Evolutionary conservation across 1,139 yeast genomes (phyloP).

Genomic region (Groenewaldozyma auringiensis): DNA sequence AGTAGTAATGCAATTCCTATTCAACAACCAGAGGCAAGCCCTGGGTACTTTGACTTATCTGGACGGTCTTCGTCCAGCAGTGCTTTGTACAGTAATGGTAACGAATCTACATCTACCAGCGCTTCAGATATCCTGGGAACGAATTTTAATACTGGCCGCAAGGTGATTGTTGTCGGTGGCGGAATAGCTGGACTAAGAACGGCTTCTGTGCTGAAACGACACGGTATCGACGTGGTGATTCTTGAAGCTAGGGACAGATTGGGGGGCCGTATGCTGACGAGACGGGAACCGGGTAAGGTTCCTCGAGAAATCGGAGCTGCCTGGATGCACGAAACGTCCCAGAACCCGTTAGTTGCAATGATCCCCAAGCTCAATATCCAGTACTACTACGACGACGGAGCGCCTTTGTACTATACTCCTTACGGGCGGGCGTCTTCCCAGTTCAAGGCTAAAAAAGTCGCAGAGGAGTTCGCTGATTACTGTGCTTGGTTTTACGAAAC

Average conservation of each 20-base stretch:
- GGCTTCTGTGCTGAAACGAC: conserved; percentile 44
- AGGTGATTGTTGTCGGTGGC: conserved; percentile 58
- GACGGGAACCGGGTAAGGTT: conserved; percentile 24
- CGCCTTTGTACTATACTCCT: conserved; percentile 29
- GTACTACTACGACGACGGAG: conserved; percentile 43
- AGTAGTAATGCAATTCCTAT: neutral
- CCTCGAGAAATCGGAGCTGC: conserved; percentile 45
- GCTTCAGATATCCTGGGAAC: neutral
- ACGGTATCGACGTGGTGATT: conserved; percentile 38
- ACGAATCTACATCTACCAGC: neutral
- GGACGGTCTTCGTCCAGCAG: neutral
- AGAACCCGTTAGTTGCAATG: conserved; percentile 57
- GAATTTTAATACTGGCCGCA: neutral
- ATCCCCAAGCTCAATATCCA: conserved; percentile 33
- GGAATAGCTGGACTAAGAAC: conserved; percentile 75
- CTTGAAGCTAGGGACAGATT: conserved; percentile 47
- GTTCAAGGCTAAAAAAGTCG: conserved; percentile 40
- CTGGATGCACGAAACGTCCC: conserved; percentile 76
- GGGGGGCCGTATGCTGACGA: conserved; percentile 50
- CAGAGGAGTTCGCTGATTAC: conserved; percentile 52
- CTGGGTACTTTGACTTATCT: neutral
- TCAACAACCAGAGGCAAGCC: too few species aligned
- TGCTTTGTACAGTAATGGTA: neutral
- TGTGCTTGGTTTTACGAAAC: conserved; percentile 50
- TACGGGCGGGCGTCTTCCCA: conserved; percentile 26